Conservation (phyloP, 176 grass and related monocot species). For the Triticum urartu region DNA sequence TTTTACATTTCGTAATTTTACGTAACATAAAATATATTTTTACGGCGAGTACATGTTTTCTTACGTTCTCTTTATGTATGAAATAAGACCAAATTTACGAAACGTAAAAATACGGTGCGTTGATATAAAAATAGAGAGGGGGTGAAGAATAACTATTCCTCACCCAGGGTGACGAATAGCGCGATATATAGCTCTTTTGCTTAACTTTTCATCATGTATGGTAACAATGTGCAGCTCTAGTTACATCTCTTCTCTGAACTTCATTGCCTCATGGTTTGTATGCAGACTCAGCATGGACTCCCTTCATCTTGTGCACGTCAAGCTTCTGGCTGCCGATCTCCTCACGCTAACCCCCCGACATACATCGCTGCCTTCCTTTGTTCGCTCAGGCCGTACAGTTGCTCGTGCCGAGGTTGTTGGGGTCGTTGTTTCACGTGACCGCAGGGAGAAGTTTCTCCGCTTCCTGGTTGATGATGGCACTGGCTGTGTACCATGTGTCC, state of each 20-base stretch:
- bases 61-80: no score
- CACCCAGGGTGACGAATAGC: no score
- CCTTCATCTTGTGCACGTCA: slow-evolving; percentile 41
- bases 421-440: slow-evolving; percentile 55
- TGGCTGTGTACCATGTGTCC: slow-evolving; percentile 65
- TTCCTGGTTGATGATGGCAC: slow-evolving; percentile 84
- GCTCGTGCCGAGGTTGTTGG: slow-evolving; percentile 56
- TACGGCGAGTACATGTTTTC: no score
- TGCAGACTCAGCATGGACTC: slow-evolving; percentile 36
- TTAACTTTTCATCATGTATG: background rate
- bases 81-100: no score
- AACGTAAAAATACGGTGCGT: no score
- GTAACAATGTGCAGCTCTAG: background rate
- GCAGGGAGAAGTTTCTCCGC: slow-evolving; percentile 50
- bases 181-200: background rate
- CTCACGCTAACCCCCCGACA: slow-evolving; percentile 43
- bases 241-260: background rate
- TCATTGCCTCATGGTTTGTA: background rate
- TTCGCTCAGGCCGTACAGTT: slow-evolving; percentile 27
- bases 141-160: no score
- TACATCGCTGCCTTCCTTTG: slow-evolving; percentile 36
- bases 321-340: slow-evolving; percentile 63
- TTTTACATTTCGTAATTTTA: no score
- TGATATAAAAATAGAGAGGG: no score
- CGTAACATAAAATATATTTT: no score